These are phyloP conservation scores for Schizochytrium sp. DNA, from an alignment of 108 stramenopile species.

Conservation along the genomic window DNA sequence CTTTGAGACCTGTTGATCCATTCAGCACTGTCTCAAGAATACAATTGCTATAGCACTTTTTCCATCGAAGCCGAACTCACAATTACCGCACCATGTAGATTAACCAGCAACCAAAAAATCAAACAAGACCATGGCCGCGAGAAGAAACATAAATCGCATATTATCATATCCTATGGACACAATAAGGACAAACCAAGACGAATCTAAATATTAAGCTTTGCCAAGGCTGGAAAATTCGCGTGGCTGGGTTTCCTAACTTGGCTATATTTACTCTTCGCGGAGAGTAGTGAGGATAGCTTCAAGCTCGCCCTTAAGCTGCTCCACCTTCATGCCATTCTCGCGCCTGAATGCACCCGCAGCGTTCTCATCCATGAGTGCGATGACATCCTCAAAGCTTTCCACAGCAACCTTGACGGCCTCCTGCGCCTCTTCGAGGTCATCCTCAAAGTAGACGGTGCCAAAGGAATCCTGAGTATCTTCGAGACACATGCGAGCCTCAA, in stretches of 20 bases:
- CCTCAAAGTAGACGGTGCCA: constrained; percentile 74
- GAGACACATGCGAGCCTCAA: constrained; percentile 74
- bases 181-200: not conserved
- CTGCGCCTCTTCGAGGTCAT: constrained; percentile 70
- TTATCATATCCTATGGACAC: too few species aligned
- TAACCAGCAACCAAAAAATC: too few species aligned
- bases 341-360: constrained; percentile 67
- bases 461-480: constrained; percentile 69
- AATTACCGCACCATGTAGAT: too few species aligned
- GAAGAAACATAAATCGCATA: too few species aligned
- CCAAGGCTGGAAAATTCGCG: not conserved
- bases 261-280: constrained; percentile 31
- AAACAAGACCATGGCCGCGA: too few species aligned
- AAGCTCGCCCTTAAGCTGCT: constrained; percentile 76
- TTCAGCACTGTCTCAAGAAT: too few species aligned
- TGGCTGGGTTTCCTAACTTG: constrained; percentile 14
- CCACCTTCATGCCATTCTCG: constrained; percentile 73
- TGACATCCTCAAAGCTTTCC: constrained; percentile 61
- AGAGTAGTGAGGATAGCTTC: constrained; percentile 65
- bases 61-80: too few species aligned
- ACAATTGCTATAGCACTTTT: too few species aligned
- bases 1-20: too few species aligned
- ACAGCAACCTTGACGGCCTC: constrained; percentile 71
- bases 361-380: constrained; percentile 65
- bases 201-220: not conserved